These are phyloP conservation scores for Didymella pinodella DNA, from an alignment of 2,329 filamentous ascomycete genomes.

Conservation along the genomic window DNA sequence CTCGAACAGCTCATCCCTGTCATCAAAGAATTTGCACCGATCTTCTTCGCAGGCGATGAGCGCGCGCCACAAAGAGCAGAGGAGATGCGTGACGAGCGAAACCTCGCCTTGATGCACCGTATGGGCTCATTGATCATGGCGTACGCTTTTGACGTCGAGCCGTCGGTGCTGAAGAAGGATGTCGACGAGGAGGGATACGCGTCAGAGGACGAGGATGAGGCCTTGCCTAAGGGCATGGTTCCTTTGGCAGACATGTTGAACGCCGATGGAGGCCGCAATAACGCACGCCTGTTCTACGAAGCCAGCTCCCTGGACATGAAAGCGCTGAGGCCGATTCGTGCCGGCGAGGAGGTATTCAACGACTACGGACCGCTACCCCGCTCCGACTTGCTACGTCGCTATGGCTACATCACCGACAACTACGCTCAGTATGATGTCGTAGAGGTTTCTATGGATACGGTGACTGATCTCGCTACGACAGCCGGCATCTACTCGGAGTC, in stretches of 20 bases:
- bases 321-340: constrained; percentile 70
- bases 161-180: constrained; percentile 55
- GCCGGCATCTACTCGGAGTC: constrained; percentile 27
- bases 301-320: constrained; percentile 72
- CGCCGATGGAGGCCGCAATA: constrained; percentile 82
- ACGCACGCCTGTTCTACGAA: constrained; percentile 71
- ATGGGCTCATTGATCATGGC: constrained; percentile 93
- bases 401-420: constrained; percentile 84
- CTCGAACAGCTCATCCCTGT: constrained; percentile 63
- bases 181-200: constrained; percentile 64
- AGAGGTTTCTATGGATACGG: constrained; percentile 72
- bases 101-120: constrained; percentile 70
- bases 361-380: constrained; percentile 88
- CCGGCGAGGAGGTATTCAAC: constrained; percentile 82
- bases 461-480: constrained; percentile 49
- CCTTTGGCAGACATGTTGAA: constrained; percentile 91
- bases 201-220: constrained; percentile 58
- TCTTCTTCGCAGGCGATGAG: constrained; percentile 52
- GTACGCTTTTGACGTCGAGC: constrained; percentile 85
- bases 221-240: constrained; percentile 79
- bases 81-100: constrained; percentile 56
- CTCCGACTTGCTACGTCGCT: constrained; percentile 81
- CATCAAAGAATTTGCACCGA: constrained; percentile 50
- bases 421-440: constrained; percentile 84
- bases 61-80: constrained; percentile 41